Base-by-base conservation (phyloP, 345 rosid species). In the Lepidium sativum region DNA sequence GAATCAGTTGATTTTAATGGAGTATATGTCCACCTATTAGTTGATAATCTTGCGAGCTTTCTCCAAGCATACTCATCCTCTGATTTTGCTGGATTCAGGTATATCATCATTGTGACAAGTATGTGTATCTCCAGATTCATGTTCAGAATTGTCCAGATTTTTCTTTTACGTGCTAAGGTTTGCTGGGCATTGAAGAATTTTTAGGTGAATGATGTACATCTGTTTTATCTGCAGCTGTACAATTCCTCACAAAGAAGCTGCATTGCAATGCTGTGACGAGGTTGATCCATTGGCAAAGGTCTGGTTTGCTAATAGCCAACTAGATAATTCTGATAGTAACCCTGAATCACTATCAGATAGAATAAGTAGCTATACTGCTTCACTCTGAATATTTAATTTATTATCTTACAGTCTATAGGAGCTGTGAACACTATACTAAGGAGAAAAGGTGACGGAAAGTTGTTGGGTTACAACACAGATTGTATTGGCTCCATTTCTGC, bases 81-180 rank as follows among this genome's bases (percentile, higher is more conserved):
- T 5, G 97, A 86, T 75, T 94, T 94, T 75, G 82, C 83, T 21
- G 99, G 99, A 65, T 94, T 89, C 89, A 94, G 96, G 97, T 92
- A 70, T 58, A 27, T 14, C 27, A 31, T 33, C 48, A 40, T 1
- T n/a, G 21, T 40, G 54, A 11, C 7, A 49, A 1, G 31, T 18
- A 31, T 18, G 8, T 20, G 10, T 40, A 5, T 38, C 16, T 55
- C 20, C 7, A 51, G 20, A 21, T 23, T 40, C 13, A 8, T 42
- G 23, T 37, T 34, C 45, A 37, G 15, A 23, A 35, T 35, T 5
- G 3, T 63, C 43, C 65, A 15, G 10, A 31, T 29, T 29, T 42
- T 29, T 11, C 50, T 45, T 23, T 49, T 21, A 21, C 27, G 8
- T 33, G 25, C 14, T 67, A 18, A 35, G 11, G 16, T 37, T 32